Base-by-base conservation (phyloP, 2,329 filamentous ascomycete species). In the Hymenoscyphus scutula region DNA sequence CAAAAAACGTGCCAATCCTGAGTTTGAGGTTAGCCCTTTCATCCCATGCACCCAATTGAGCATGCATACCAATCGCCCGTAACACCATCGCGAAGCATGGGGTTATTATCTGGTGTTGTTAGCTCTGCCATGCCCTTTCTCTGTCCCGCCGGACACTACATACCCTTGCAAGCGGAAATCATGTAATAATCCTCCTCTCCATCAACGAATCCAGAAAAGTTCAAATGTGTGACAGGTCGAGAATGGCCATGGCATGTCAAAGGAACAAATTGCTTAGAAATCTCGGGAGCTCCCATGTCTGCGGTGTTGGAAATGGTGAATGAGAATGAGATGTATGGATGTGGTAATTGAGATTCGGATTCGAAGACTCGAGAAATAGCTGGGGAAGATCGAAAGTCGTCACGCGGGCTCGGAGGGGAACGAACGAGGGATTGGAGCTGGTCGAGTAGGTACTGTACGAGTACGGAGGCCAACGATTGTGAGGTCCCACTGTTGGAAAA, bases 1-100 rank as follows among this genome's bases (percentile, higher is more conserved):
- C 95, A 72, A 99, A 89, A 75, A 98, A 98, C 41, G 95, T 98
- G 56, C 95, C 95, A 70, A 98, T 98, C 91, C 84, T 86, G 13
- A 41, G 38, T 63, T 17, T 66, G 62, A 7, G 66, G 55, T 71
- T 68, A 72, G 63, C 58, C 70, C 56, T 11, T 11, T 27, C 32
- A 30, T 27, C 32, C 29, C 25, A 59, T 23, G 48, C 15, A 11
- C 55, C 37, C 29, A 54, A 27, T 38, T 37, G 64, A 57, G 19
- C 56, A 17, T 56, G 69, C 81, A 64, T 80, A 90, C 90, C 93
- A 97, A 77, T 97, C 93, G 63, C 95, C 95, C 56, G 94, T 99
- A 65, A 96, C 85, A 66, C 95, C 95, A 79, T 98, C 92, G 68
- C 95, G 91, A 70, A 99, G 89, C 93, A 98, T 98, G 58, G 95